Evolutionary conservation across 495 filamentous ascomycete species (phyloP).

Genomic region (Talaromyces ruber): DNA sequence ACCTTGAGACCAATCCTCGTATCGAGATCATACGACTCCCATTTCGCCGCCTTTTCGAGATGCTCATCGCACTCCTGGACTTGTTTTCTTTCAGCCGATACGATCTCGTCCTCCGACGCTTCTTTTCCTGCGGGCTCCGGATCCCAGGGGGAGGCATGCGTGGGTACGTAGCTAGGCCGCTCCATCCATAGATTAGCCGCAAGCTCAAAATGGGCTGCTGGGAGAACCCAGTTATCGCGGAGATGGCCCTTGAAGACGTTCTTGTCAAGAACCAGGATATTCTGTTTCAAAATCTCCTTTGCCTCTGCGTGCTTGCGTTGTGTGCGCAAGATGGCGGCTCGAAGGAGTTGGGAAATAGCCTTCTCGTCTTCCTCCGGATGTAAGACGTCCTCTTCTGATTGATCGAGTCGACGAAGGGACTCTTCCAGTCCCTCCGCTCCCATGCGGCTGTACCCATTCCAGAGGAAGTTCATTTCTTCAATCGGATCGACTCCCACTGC

Average conservation of each 20-base stretch:
- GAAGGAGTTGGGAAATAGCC: constrained; percentile 56
- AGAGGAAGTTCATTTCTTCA: constrained; percentile 95
- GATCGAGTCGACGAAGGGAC: constrained; percentile 54
- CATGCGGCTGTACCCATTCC: constrained; percentile 81
- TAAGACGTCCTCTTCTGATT: constrained; percentile 52
- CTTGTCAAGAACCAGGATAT: constrained; percentile 58
- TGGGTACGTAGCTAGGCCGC: constrained; percentile 25
- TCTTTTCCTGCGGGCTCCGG: constrained; percentile 9
- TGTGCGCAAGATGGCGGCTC: constrained; percentile 58
- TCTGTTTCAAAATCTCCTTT: constrained; percentile 47
- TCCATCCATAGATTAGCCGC: constrained; percentile 75
- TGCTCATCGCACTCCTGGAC: constrained; percentile 61
- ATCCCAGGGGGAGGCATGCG: constrained; percentile 18
- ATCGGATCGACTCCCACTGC: constrained; percentile 75
- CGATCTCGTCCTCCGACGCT: constrained; percentile 10
- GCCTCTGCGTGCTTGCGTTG: constrained; percentile 54
- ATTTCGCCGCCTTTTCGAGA: constrained; percentile 69
- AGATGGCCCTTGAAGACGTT: constrained; percentile 59
- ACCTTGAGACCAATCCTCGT: constrained; percentile 78
- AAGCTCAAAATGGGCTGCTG: constrained; percentile 83
- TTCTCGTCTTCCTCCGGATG: constrained; percentile 65
- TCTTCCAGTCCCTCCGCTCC: constrained; percentile 50
- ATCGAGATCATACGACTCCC: constrained; percentile 84
- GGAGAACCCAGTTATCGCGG: constrained; percentile 74
- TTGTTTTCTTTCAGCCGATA: constrained; percentile 31